phyloP scores from a whole-genome alignment of 202 grass and related monocot genomes.

The Carex arenaria region DNA sequence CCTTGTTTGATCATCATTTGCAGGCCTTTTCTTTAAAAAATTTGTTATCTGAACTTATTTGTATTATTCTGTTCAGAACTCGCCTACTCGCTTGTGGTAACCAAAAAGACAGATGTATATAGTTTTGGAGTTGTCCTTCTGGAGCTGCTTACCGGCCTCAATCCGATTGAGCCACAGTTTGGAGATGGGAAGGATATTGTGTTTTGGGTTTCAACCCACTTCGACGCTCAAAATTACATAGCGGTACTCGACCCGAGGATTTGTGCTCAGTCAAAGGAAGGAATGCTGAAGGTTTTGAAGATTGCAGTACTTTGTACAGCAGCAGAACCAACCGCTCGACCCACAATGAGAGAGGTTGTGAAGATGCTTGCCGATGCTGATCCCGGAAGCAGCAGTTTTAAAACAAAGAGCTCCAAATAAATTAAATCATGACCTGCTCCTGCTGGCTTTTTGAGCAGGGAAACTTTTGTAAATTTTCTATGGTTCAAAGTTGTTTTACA shows the following conservation, averaged over 20 bases:
- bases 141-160: slow-evolving; percentile 53
- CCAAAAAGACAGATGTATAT: slow-evolving; percentile 61
- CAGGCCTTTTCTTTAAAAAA: not conserved
- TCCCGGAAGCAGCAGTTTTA: slow-evolving; percentile 22
- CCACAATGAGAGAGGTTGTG: slow-evolving; percentile 85
- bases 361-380: slow-evolving; percentile 66
- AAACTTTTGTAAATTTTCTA: slow-evolving; percentile 20
- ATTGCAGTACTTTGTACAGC: slow-evolving; percentile 64
- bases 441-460: not conserved
- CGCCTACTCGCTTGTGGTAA: slow-evolving; percentile 66
- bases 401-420: slow-evolving; percentile 2
- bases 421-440: slow-evolving; percentile 1
- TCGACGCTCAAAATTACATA: slow-evolving; percentile 28
- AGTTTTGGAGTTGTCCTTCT: slow-evolving; percentile 48
- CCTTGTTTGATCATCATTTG: not conserved
- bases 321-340: slow-evolving; percentile 40
- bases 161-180: slow-evolving; percentile 61
- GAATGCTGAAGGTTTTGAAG: slow-evolving; percentile 64
- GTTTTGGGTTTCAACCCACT: slow-evolving; percentile 52
- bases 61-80: slow-evolving; percentile 45
- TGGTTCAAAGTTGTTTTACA: not conserved
- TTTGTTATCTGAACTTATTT: not conserved
- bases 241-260: slow-evolving; percentile 51
- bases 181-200: slow-evolving; percentile 69
- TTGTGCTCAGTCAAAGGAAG: slow-evolving; percentile 30